phyloP scores from a whole-genome alignment of 2,329 filamentous ascomycete species.

The Pseudogymnoascus pannorum region DNA sequence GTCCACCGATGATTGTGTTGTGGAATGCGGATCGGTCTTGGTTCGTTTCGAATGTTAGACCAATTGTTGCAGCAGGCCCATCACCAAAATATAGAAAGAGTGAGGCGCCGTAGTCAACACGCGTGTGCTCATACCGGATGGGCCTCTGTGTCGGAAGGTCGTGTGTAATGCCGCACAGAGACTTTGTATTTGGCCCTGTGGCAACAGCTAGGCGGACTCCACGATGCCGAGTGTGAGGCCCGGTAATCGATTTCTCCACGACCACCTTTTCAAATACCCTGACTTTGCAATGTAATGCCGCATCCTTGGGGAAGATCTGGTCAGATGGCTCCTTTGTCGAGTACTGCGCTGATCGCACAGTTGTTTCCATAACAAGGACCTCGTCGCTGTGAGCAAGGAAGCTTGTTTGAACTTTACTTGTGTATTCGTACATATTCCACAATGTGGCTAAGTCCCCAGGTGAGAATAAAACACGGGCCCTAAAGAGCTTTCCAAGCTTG shows the following conservation, averaged over 20 bases:
- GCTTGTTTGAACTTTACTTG: constrained; percentile 64
- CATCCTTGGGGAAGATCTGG: constrained; percentile 67
- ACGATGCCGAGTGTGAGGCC: constrained; percentile 64
- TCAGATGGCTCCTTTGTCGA: constrained; percentile 66
- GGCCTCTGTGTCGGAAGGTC: constrained; percentile 57
- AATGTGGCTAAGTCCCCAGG: constrained; percentile 73
- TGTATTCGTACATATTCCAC: constrained; percentile 81
- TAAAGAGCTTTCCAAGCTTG: constrained; percentile 67
- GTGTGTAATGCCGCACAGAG: constrained; percentile 69
- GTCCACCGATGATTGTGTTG: constrained; percentile 60
- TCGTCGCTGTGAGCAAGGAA: constrained; percentile 66
- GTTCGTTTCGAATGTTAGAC: constrained; percentile 69
- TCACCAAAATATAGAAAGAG: constrained; percentile 48
- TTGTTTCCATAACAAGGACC: constrained; percentile 58
- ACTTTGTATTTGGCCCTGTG: constrained; percentile 70
- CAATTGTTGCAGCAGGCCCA: constrained; percentile 51
- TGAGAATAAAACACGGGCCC: constrained; percentile 61
- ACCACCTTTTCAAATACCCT: constrained; percentile 66
- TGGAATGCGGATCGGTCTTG: constrained; percentile 65
- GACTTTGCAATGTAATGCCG: constrained; percentile 63
- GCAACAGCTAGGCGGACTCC: constrained; percentile 74
- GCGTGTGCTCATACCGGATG: constrained; percentile 70
- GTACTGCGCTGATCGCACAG: constrained; percentile 70
- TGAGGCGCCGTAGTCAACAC: constrained; percentile 62
- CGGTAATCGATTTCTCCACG: constrained; percentile 64